Evolutionary conservation across 352 stramenopile genomes (phyloP).

Genomic region (Phytopythium delawarense): DNA sequence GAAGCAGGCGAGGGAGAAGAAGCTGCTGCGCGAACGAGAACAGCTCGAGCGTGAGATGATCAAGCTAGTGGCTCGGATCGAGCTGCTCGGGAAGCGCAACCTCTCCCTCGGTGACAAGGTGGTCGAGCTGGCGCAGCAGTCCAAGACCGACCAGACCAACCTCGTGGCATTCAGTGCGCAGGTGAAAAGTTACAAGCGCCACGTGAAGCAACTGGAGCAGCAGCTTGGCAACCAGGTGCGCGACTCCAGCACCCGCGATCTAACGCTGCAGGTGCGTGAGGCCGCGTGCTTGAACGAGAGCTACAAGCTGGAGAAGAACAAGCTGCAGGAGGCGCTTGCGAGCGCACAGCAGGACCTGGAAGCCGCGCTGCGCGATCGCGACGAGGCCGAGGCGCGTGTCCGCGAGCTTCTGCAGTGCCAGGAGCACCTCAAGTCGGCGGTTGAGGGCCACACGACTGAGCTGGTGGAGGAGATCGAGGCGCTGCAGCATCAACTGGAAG

Average conservation of each 20-base stretch:
- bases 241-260: conserved; percentile 26
- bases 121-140: conserved; percentile 42
- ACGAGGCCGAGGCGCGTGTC: conserved; percentile 56
- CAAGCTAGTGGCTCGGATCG: conserved; percentile 50
- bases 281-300: conserved; percentile 44
- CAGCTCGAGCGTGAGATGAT: conserved; percentile 47
- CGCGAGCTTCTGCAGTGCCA: conserved; percentile 52
- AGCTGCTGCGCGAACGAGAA: conserved; percentile 52
- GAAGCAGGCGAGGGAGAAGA: conserved; percentile 40
- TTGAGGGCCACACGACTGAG: conserved; percentile 54
- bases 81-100: conserved; percentile 46
- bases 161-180: conserved; percentile 52
- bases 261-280: conserved; percentile 38
- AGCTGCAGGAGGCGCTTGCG: conserved; percentile 35
- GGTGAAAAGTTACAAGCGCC: conserved; percentile 62
- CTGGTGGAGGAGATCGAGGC: conserved; percentile 70
- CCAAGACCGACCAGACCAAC: conserved; percentile 58
- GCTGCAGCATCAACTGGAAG: conserved; percentile 59
- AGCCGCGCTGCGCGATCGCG: conserved; percentile 42
- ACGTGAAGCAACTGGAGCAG: conserved; percentile 36
- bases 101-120: conserved; percentile 60
- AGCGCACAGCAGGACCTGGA: conserved; percentile 37
- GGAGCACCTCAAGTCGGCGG: conserved; percentile 59
- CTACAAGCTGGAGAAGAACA: conserved; percentile 48
- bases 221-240: conserved; percentile 27